These are phyloP conservation scores for Podospora tetraspora DNA, from an alignment of 495 filamentous ascomycete species.

Conservation along the genomic window DNA sequence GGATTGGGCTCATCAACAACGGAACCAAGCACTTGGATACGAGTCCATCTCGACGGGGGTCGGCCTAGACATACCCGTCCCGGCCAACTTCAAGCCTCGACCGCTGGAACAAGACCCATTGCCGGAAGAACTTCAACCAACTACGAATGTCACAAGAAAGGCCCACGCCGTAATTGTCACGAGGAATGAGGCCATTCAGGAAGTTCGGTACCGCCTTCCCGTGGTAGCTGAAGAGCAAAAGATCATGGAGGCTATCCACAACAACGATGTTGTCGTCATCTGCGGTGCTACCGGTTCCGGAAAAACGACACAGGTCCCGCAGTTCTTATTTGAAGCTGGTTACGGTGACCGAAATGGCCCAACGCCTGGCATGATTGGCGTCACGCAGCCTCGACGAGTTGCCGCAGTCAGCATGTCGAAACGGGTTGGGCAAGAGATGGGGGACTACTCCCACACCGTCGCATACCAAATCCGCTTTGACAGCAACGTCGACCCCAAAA, in stretches of 20 bases:
- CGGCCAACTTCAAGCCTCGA: constrained; percentile 52
- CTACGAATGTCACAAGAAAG: constrained; percentile 59
- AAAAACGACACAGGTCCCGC: constrained; percentile 95
- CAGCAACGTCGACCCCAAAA: constrained; percentile 71
- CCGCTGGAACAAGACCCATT: constrained; percentile 68
- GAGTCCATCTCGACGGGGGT: constrained; percentile 29
- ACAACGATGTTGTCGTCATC: constrained; percentile 81
- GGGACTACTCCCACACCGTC: constrained; percentile 60
- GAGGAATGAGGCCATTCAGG: constrained; percentile 68
- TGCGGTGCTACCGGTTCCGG: constrained; percentile 94
- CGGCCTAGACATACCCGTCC: constrained; percentile 39
- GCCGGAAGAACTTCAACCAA: constrained; percentile 65
- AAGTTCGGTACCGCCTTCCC: constrained; percentile 70
- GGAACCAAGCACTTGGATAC: constrained; percentile 65
- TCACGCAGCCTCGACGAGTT: constrained; percentile 90
- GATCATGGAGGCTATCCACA: constrained; percentile 96
- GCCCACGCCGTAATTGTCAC: constrained; percentile 69
- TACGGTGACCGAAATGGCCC: constrained; percentile 73
- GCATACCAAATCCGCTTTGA: constrained; percentile 97
- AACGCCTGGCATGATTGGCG: constrained; percentile 86
- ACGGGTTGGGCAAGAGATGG: constrained; percentile 80
- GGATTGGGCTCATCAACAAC: constrained; percentile 79
- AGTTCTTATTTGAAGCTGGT: constrained; percentile 91
- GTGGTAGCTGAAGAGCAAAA: constrained; percentile 93
- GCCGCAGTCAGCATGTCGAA: constrained; percentile 94